Conservation (phyloP, 2,329 filamentous ascomycete species). For the Aureobasidium sp. region DNA sequence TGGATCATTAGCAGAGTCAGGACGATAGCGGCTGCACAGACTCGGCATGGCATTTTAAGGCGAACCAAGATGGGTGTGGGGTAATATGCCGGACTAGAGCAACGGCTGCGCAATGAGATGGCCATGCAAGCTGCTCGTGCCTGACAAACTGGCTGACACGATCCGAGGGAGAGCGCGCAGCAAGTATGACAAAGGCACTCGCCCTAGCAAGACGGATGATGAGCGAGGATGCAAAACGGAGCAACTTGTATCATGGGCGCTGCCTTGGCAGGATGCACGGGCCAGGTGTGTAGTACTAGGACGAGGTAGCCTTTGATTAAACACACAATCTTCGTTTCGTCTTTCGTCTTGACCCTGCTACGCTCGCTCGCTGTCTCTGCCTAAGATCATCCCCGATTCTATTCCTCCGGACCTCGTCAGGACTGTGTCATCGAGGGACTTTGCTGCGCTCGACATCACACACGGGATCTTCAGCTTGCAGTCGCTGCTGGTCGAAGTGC, state of each 20-base stretch:
- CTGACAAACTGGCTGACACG: too few species aligned
- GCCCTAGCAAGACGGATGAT: too few species aligned
- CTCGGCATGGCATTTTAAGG: conserved; percentile 1
- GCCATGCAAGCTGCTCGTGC: too few species aligned
- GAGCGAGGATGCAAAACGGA: too few species aligned
- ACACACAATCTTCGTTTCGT: conserved; percentile 4
- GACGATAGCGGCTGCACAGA: not conserved
- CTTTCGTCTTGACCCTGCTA: conserved; percentile 2
- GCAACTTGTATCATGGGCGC: not conserved
- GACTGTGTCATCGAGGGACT: not conserved
- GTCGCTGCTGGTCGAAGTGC: not conserved
- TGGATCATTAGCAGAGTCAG: not conserved
- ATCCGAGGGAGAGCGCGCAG: too few species aligned
- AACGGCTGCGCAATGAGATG: conserved; percentile 3
- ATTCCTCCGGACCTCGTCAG: not conserved
- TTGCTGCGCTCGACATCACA: not conserved
- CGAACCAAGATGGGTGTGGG: conserved; percentile 5
- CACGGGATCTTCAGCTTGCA: not conserved
- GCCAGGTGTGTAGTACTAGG: too few species aligned
- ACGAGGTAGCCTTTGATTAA: conserved; percentile 12
- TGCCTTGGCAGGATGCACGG: conserved; percentile 3
- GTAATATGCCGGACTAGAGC: conserved; percentile 1
- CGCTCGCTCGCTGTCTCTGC: not conserved
- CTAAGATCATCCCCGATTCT: not conserved
- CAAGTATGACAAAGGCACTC: too few species aligned